phyloP scores from a whole-genome alignment of 139 green algal genomes.

The Monoraphidium neglectum region DNA sequence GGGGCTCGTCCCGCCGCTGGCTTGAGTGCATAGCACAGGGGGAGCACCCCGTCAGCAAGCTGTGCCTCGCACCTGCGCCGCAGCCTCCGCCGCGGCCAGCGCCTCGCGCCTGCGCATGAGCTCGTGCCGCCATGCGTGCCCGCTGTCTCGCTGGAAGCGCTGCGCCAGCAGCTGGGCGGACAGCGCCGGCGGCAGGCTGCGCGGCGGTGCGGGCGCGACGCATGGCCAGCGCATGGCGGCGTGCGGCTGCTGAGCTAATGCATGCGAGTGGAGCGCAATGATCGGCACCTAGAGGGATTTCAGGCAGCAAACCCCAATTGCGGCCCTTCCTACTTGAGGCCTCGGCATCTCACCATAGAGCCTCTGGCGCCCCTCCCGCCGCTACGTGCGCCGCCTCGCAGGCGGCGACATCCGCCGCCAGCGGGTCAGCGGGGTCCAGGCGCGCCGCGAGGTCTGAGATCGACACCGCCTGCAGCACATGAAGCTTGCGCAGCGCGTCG shows the following conservation, averaged over 20 bases:
- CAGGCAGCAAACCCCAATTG: not conserved
- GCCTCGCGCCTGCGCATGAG: conserved; percentile 28
- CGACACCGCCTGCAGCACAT: conserved; percentile 24
- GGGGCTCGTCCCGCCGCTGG: too few species aligned
- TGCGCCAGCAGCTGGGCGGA: conserved; percentile 32
- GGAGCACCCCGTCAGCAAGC: not conserved
- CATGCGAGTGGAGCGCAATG: not conserved
- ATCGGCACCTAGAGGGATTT: not conserved
- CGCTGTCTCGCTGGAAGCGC: conserved; percentile 39
- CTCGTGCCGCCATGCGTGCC: conserved; percentile 50
- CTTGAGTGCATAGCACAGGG: too few species aligned
- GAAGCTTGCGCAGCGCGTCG: conserved; percentile 40
- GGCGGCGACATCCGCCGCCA: conserved; percentile 31
- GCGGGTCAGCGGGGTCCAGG: conserved; percentile 23
- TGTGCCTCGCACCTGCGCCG: not conserved
- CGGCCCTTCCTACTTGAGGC: not conserved
- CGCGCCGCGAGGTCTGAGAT: conserved; percentile 35
- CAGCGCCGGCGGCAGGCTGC: conserved; percentile 25
- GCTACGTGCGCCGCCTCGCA: conserved; percentile 30
- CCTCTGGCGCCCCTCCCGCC: conserved; percentile 24
- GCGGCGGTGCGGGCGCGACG: not conserved
- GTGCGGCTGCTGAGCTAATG: not conserved
- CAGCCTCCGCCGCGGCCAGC: not conserved
- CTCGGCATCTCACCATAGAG: conserved; percentile 31
- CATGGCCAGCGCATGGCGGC: not conserved